Evolutionary conservation across 2,329 filamentous ascomycete genomes (phyloP).

Genomic region (Helotiales sp.): DNA sequence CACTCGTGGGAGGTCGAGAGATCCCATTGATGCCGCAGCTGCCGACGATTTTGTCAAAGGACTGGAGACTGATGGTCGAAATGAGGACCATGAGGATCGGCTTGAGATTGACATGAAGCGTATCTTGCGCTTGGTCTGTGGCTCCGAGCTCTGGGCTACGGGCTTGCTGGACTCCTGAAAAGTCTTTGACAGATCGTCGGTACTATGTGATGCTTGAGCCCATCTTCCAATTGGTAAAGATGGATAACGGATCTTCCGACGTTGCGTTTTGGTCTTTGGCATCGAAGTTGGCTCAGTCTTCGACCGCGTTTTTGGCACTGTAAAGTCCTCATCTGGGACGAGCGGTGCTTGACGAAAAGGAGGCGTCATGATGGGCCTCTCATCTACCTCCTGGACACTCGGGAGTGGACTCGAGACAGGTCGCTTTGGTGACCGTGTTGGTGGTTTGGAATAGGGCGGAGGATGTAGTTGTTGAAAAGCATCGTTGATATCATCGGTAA

Average conservation of each 20-base stretch:
- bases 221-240: slow-evolving; percentile 1
- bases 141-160: background rate
- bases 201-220: background rate
- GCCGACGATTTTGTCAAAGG: background rate
- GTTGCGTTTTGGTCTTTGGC: background rate
- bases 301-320: background rate
- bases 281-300: background rate
- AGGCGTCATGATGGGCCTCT: background rate
- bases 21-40: background rate
- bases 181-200: background rate
- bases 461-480: background rate
- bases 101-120: background rate
- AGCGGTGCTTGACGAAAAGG: background rate
- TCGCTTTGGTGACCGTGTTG: background rate
- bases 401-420: background rate
- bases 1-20: background rate
- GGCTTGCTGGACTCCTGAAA: background rate
- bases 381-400: slow-evolving; percentile 5
- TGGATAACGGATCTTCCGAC: slow-evolving; percentile 1
- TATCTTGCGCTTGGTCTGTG: background rate
- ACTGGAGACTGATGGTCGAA: slow-evolving; percentile 1
- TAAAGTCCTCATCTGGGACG: background rate
- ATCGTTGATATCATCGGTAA: slow-evolving; percentile 1
- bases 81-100: background rate
- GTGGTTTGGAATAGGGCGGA: slow-evolving; percentile 3